These are phyloP conservation scores for Trichosporon ovoides DNA, from an alignment of 1,284 basidiomycete genomes.

Conservation along the genomic window DNA sequence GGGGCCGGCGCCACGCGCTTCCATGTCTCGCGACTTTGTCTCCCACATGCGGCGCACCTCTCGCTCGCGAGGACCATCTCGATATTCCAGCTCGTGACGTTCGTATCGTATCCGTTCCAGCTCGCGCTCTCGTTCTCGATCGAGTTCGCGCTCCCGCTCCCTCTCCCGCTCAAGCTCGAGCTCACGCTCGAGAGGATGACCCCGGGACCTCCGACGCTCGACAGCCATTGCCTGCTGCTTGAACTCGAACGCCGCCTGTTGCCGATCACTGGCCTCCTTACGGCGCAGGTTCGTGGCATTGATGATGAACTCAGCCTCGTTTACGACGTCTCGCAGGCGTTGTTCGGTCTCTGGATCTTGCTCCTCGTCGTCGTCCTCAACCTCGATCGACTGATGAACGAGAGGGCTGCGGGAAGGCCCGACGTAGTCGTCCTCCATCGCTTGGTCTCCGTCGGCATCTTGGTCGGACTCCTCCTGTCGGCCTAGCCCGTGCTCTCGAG, in stretches of 20 bases:
- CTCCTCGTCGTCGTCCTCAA: not conserved
- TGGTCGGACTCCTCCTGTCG: not conserved
- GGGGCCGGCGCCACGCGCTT: not conserved
- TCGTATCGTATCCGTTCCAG: not conserved
- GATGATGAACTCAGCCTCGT: conserved; percentile 1
- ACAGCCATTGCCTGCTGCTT: too few relatives aligned
- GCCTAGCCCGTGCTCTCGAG: not conserved
- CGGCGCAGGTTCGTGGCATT: not conserved
- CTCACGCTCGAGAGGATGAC: not conserved
- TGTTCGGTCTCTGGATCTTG: not conserved
- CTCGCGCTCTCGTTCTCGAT: not conserved
- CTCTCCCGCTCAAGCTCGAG: not conserved
- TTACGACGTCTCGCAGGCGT: not conserved
- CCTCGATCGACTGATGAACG: not conserved
- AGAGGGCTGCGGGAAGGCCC: not conserved
- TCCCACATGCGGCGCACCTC: not conserved
- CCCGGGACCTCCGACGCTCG: not conserved
- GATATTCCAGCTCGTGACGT: not conserved
- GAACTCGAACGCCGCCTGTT: not conserved
- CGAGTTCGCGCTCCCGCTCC: not conserved
- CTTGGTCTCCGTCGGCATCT: not conserved
- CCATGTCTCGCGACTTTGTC: too few relatives aligned
- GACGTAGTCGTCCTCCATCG: not conserved
- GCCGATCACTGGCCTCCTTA: conserved; percentile 3
- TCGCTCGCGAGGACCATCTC: not conserved